Evolutionary conservation across 2,329 filamentous ascomycete genomes (phyloP).

Genomic region (Penicillium sp.): DNA sequence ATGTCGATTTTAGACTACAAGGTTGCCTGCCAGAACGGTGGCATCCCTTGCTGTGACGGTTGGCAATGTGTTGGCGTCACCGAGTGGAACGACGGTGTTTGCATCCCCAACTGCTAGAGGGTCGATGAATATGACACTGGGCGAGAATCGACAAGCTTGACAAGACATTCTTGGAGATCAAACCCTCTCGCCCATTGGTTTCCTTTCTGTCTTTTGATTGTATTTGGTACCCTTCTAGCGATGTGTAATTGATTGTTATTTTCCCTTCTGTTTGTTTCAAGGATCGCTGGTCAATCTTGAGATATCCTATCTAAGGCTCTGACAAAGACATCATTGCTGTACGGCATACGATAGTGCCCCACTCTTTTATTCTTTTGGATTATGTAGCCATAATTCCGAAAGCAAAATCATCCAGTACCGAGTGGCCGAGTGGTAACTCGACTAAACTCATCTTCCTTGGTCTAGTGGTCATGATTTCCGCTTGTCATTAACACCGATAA

Average conservation of each 20-base stretch:
- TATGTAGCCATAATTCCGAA: too few species aligned
- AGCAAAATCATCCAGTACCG: too few species aligned
- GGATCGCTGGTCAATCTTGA: not conserved
- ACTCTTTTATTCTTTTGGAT: too few species aligned
- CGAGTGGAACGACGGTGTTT: not conserved
- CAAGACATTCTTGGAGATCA: not conserved
- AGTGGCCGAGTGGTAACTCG: too few species aligned
- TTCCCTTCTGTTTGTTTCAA: not conserved
- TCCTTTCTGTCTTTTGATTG: not conserved
- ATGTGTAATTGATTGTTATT: not conserved
- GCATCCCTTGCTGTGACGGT: not conserved
- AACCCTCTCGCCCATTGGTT: not conserved
- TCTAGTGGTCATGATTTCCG: constrained; percentile 45
- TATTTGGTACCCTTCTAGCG: not conserved
- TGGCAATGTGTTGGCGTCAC: not conserved
- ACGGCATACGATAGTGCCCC: too few species aligned
- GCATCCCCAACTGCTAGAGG: not conserved
- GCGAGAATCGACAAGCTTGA: not conserved
- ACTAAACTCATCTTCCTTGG: constrained; percentile 29
- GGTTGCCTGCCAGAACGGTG: not conserved
- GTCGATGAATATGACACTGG: not conserved
- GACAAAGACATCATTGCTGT: too few species aligned
- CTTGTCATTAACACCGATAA: constrained; percentile 35
- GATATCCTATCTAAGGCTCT: not conserved
- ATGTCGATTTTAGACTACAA: not conserved